Evolutionary conservation across 2,329 filamentous ascomycete species (phyloP).

Genomic region (Ophiostoma sp.): DNA sequence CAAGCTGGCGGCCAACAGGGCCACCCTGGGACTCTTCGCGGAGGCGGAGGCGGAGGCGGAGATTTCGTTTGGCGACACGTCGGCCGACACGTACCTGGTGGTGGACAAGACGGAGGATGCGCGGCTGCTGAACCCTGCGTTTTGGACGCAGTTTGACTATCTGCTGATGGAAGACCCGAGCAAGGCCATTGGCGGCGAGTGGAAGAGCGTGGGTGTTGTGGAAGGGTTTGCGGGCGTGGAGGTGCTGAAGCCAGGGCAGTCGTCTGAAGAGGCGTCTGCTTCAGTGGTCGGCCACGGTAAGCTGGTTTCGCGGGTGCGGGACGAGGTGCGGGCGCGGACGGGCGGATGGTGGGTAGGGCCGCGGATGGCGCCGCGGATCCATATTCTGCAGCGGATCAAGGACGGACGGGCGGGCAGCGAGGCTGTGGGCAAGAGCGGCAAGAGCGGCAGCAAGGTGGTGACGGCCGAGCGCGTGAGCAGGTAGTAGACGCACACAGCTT

Average conservation of each 20-base stretch:
- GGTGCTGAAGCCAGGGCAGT: constrained; percentile 46
- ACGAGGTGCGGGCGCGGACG: constrained; percentile 42
- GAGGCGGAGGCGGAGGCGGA: constrained; percentile 25
- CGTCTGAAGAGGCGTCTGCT: background rate
- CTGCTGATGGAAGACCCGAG: constrained; percentile 51
- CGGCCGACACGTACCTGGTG: constrained; percentile 27
- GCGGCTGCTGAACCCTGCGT: constrained; percentile 43
- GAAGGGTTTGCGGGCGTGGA: constrained; percentile 56
- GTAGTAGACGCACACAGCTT: background rate
- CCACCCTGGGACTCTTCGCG: too few species aligned
- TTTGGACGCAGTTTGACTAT: constrained; percentile 63
- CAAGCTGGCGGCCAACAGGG: constrained; percentile 1
- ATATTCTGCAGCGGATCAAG: constrained; percentile 42
- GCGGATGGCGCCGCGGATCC: constrained; percentile 52
- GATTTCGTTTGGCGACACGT: constrained; percentile 23
- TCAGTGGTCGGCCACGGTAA: constrained; percentile 44
- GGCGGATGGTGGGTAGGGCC: constrained; percentile 63
- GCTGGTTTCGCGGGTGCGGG: constrained; percentile 38
- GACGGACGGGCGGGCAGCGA: constrained; percentile 11
- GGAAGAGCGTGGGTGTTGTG: constrained; percentile 54
- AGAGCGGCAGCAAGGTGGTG: constrained; percentile 12
- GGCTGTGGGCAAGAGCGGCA: constrained; percentile 2
- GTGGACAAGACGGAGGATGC: constrained; percentile 61
- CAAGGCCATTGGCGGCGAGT: constrained; percentile 40
- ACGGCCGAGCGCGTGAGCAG: background rate